Evolutionary conservation across 1,139 yeast species (phyloP).

Genomic region (Taphrina communis): DNA sequence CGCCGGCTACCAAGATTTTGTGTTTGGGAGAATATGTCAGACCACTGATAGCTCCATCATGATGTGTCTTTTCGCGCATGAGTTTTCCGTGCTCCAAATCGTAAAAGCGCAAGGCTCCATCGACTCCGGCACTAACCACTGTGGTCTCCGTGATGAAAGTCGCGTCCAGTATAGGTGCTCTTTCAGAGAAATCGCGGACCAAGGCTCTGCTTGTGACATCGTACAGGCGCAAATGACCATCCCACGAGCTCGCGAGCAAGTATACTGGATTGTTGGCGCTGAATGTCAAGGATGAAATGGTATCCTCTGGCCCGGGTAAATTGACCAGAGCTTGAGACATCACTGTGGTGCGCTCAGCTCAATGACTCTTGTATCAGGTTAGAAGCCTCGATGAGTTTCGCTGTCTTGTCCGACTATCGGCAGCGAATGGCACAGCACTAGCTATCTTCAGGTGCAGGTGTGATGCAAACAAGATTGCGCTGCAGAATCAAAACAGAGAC

Average conservation of each 20-base stretch:
- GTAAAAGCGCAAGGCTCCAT: slow-evolving; percentile 41
- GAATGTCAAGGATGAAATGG: slow-evolving; percentile 42
- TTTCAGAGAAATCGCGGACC: slow-evolving; percentile 46
- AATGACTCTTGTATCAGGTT: too few relatives aligned
- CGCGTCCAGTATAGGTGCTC: slow-evolving; percentile 43
- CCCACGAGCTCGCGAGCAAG: slow-evolving; percentile 54
- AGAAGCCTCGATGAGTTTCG: too few relatives aligned
- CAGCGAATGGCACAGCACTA: too few relatives aligned
- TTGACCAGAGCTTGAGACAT: slow-evolving; percentile 13
- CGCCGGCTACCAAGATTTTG: slow-evolving; percentile 56
- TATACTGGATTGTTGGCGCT: slow-evolving; percentile 37
- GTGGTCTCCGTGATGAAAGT: slow-evolving; percentile 43
- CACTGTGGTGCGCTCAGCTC: background rate
- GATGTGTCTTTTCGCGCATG: slow-evolving; percentile 5
- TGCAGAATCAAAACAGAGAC: background rate
- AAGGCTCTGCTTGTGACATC: slow-evolving; percentile 47
- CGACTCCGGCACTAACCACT: slow-evolving; percentile 43
- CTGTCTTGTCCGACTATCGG: too few relatives aligned
- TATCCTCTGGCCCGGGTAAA: slow-evolving; percentile 41
- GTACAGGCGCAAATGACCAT: slow-evolving; percentile 50
- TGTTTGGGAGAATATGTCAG: slow-evolving; percentile 13
- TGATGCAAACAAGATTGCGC: background rate
- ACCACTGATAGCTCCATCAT: slow-evolving; percentile 14
- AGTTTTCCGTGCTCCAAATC: slow-evolving; percentile 44
- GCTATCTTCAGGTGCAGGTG: background rate